phyloP scores from a whole-genome alignment of 139 green algal genomes.

The Gonium pectorale region DNA sequence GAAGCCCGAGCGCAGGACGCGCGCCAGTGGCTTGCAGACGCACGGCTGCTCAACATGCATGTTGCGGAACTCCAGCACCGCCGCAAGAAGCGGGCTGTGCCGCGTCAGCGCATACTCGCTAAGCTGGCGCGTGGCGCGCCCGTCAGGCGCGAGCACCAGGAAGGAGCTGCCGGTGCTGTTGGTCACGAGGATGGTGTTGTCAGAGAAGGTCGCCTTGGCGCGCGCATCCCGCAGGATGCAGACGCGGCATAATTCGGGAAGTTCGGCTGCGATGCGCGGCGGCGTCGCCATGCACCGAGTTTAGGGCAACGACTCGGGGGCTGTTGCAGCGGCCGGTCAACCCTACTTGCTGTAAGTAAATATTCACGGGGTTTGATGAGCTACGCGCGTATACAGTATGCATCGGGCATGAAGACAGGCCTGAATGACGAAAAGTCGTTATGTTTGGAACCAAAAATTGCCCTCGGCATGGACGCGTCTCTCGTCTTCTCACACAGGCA shows the following conservation, averaged over 20 bases:
- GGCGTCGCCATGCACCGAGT: not conserved
- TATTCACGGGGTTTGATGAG: no score
- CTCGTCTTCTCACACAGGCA: no score
- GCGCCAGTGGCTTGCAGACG: constrained; percentile 45
- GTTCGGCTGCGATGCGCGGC: not conserved
- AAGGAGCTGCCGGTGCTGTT: constrained; percentile 61
- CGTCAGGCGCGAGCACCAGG: not conserved
- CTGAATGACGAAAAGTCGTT: no score
- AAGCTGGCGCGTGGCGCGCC: constrained; percentile 59
- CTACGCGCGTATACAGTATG: no score
- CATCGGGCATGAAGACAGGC: no score
- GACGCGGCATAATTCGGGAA: constrained; percentile 46
- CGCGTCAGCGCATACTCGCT: constrained; percentile 66
- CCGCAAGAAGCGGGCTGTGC: constrained; percentile 49
- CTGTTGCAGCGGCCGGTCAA: no score
- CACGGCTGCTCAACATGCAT: constrained; percentile 61
- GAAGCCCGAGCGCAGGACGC: constrained; percentile 43
- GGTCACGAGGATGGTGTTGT: constrained; percentile 73
- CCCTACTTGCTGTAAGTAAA: no score
- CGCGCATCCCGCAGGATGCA: constrained; percentile 55
- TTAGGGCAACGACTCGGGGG: no score
- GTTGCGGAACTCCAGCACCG: constrained; percentile 76
- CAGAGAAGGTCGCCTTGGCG: constrained; percentile 72
- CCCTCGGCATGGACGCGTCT: no score
- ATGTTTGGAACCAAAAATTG: no score